Conservation (phyloP, 2,329 filamentous ascomycete genomes). For the Colletotrichum sp. region DNA sequence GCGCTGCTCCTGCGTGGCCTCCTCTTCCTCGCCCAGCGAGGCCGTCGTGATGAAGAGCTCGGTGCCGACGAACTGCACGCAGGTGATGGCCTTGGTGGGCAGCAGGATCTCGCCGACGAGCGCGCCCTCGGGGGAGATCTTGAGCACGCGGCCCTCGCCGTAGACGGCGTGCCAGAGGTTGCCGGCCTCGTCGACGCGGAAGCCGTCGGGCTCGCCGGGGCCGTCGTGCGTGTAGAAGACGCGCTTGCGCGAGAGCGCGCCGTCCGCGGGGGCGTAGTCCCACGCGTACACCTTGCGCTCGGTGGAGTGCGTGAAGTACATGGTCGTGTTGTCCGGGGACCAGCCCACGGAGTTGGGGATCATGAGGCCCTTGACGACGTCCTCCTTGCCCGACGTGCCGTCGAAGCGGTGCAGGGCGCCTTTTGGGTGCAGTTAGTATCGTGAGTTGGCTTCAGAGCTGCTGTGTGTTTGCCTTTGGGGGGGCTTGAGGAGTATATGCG, state of each 20-base stretch:
- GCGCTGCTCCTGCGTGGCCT: constrained; percentile 62
- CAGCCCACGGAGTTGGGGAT: constrained; percentile 89
- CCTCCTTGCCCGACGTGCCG: constrained; percentile 61
- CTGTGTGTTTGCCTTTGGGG: neutral
- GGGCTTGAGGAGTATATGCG: neutral
- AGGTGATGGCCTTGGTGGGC: constrained; percentile 82
- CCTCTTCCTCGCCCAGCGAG: constrained; percentile 66
- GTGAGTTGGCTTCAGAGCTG: neutral
- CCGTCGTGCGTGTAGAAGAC: constrained; percentile 75
- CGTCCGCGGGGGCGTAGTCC: constrained; percentile 72
- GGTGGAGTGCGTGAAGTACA: constrained; percentile 86
- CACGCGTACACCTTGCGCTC: constrained; percentile 73
- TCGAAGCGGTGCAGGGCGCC: constrained; percentile 78
- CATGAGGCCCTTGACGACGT: constrained; percentile 67
- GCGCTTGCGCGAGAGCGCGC: constrained; percentile 70
- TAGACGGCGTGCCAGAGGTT: constrained; percentile 90
- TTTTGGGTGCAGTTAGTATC: constrained; percentile 32
- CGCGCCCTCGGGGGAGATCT: constrained; percentile 72
- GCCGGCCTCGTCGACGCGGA: constrained; percentile 83
- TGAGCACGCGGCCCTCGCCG: constrained; percentile 76
- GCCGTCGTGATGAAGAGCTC: constrained; percentile 83
- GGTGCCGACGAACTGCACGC: constrained; percentile 78
- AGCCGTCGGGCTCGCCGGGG: constrained; percentile 78
- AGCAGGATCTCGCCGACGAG: constrained; percentile 77
- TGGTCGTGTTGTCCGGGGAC: constrained; percentile 73